Conservation (phyloP, 2,329 filamentous ascomycete species). For the Drechslerella dactyloides region DNA sequence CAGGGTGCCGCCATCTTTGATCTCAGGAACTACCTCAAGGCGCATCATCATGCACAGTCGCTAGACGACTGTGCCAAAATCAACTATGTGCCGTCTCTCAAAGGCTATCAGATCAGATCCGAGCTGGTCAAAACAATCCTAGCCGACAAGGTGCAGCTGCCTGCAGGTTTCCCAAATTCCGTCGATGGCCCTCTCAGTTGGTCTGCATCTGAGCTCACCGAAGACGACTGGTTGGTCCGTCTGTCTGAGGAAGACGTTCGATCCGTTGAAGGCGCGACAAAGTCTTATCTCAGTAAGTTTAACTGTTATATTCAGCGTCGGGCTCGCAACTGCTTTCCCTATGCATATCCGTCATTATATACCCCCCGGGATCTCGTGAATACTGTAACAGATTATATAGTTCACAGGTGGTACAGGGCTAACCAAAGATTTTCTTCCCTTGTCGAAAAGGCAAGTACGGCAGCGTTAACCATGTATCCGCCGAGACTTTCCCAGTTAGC, state of each 20-base stretch:
- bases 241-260: slow-evolving; percentile 27
- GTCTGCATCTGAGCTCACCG: slow-evolving; percentile 29
- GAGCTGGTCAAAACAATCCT: slow-evolving; percentile 24
- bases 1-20: slow-evolving; percentile 33
- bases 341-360: neutral
- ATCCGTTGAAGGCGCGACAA: slow-evolving; percentile 34
- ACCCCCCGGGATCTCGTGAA: neutral
- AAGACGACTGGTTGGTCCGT: slow-evolving; percentile 39
- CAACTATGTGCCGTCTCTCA: slow-evolving; percentile 36
- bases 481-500: slow-evolving; percentile 39
- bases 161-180: slow-evolving; percentile 21
- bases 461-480: slow-evolving; percentile 33
- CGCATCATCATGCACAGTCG: slow-evolving; percentile 7
- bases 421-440: slow-evolving; percentile 13
- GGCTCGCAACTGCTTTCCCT: slow-evolving; percentile 2
- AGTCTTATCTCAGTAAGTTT: slow-evolving; percentile 47
- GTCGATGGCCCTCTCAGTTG: slow-evolving; percentile 29
- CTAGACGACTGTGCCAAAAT: slow-evolving; percentile 27
- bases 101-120: slow-evolving; percentile 27
- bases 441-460: slow-evolving; percentile 24
- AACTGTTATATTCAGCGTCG: neutral
- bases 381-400: neutral
- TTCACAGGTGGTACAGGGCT: slow-evolving; percentile 12
- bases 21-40: slow-evolving; percentile 25
- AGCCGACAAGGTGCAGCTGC: slow-evolving; percentile 12